Base-by-base conservation (phyloP, 139 green algal genomes). In the Parachlorella kessleri region DNA sequence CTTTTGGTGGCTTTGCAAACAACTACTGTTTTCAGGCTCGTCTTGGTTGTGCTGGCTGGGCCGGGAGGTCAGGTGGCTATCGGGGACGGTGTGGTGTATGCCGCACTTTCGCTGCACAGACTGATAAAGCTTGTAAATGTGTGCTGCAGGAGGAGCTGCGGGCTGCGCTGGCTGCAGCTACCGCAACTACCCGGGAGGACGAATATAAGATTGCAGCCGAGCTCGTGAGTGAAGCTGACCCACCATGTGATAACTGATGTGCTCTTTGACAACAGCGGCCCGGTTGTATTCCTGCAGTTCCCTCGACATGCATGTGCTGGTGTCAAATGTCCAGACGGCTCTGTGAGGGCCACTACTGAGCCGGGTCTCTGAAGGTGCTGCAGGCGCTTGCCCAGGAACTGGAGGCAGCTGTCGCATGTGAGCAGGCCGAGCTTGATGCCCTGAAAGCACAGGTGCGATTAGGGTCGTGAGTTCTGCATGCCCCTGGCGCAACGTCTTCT, bases 351-450 rank as follows among this genome's bases (percentile, higher is more conserved):
- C 70, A 74, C 1, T 40, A 64, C 35, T 35, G 83, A 38, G 83
- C 86, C 66, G 83, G 68, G 8, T 36, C 53, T 5, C 70, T 83
- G 7, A 80, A 71, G 1, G 63, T 68, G 18, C 37, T 24, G 37
- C 32, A 66, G 59, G 78, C 77, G 1, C 55, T 79, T 33, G 68
- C 68, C 1, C n/a, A 53, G 33, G 77, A 84, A 42, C 77, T 86
- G 37, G 36, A 40, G 18, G 77, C 77, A 8, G 83, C 73, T 6
- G 79, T 87, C 41, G 48, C 59, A 1, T 41, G 33, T 14, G 83
- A 87, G 35, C 70, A 66, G 33, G 72, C 75, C 32, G 78, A 83
- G 55, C 35, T 74, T 21, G 66, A 80, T 54, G 53, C 67, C 23
- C 53, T 80, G 32, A 42, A 38, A 2, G 48, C 65, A 30, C 71